Percentiles rank a stretch among this genome's conserved stretches.
phyloP scores from a whole-genome alignment of 2,329 filamentous ascomycete species.

The Pleomassaria siparia region DNA sequence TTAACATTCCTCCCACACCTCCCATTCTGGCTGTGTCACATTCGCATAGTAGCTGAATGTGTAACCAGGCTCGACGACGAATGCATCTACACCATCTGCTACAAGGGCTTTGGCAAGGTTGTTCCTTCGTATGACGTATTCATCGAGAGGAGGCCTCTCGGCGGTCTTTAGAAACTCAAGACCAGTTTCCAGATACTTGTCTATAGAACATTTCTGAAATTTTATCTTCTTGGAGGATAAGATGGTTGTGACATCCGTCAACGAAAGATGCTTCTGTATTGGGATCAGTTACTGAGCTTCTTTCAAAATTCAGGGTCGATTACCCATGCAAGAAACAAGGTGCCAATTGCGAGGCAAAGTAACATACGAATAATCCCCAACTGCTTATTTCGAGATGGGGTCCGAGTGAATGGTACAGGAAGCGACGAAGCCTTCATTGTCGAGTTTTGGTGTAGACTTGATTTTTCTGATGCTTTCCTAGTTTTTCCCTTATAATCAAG shows the following conservation, averaged over 20 bases:
- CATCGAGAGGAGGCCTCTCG: slow-evolving; percentile 50
- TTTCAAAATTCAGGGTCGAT: neutral
- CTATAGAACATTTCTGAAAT: slow-evolving; percentile 56
- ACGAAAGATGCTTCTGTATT: neutral
- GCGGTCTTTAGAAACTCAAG: slow-evolving; percentile 56
- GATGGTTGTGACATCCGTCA: neutral
- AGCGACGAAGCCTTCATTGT: neutral
- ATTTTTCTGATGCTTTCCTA: no score
- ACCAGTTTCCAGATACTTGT: slow-evolving; percentile 51
- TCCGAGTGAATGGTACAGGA: neutral
- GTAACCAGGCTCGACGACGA: slow-evolving; percentile 65
- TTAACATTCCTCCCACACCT: slow-evolving; percentile 57
- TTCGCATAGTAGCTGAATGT: slow-evolving; percentile 67
- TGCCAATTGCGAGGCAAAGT: neutral
- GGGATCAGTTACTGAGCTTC: neutral
- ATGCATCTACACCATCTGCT: slow-evolving; percentile 56
- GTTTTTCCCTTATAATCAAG: no score
- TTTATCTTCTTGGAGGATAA: slow-evolving; percentile 6
- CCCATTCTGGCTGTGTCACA: slow-evolving; percentile 63
- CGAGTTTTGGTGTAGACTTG: no score
- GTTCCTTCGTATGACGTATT: slow-evolving; percentile 59
- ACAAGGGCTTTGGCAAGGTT: slow-evolving; percentile 59
- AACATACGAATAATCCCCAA: neutral
- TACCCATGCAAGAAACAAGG: slow-evolving; percentile 1
- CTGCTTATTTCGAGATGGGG: neutral